phyloP scores from a whole-genome alignment of 169 alveolate genomes.

The Cyclospora cayetanensis region DNA sequence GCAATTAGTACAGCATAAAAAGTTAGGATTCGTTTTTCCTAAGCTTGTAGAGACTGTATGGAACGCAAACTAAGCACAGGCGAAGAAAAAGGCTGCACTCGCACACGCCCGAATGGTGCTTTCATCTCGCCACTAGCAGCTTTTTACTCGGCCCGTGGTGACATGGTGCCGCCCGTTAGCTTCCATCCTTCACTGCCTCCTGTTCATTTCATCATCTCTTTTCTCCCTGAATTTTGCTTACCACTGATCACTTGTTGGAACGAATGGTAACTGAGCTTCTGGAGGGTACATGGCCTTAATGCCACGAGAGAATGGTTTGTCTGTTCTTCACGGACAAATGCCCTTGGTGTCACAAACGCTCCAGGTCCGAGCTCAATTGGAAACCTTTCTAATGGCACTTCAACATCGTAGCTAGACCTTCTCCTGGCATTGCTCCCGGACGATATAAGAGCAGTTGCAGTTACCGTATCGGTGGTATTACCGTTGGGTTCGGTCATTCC shows the following conservation, averaged over 20 bases:
- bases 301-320: conserved; percentile 59
- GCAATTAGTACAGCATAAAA: no score
- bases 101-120: no score
- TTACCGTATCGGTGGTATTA: neutral
- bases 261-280: conserved; percentile 62
- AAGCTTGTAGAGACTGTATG: no score
- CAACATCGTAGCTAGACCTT: conserved; percentile 18
- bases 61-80: no score
- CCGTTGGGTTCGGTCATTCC: conserved; percentile 30
- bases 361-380: conserved; percentile 14
- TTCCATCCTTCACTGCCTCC: no score
- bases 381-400: neutral
- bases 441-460: neutral
- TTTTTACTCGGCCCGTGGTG: no score
- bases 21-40: no score
- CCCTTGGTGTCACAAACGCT: conserved; percentile 53
- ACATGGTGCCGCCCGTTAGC: no score
- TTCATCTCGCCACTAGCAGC: no score
- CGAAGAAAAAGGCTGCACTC: no score
- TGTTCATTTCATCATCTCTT: no score
- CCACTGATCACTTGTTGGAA: conserved; percentile 52
- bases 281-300: conserved; percentile 37
- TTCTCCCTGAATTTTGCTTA: no score
- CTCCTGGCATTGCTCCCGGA: neutral
- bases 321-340: conserved; percentile 30